These are phyloP conservation scores for Penicillium sp. DNA, from an alignment of 2,329 filamentous ascomycete species.

Conservation along the genomic window DNA sequence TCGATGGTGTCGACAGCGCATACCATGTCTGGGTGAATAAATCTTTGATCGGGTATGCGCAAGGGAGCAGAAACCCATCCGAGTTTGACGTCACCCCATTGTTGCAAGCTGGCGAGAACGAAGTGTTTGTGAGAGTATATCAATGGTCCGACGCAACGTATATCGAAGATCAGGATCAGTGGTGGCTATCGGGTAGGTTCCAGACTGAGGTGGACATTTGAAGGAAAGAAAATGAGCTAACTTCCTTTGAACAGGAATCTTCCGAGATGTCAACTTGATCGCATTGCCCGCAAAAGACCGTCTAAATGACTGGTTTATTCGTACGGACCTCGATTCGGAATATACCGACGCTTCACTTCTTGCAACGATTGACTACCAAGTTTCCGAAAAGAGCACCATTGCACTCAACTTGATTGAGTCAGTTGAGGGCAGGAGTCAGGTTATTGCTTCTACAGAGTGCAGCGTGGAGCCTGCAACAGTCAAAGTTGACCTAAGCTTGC, in stretches of 20 bases:
- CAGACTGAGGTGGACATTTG: background rate
- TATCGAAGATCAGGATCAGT: constrained; percentile 70
- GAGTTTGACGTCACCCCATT: constrained; percentile 66
- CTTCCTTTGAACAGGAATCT: constrained; percentile 66
- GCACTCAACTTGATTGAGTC: constrained; percentile 1
- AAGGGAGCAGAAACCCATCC: constrained; percentile 67
- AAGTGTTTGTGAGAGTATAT: constrained; percentile 65
- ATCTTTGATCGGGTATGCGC: constrained; percentile 64
- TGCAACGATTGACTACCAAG: constrained; percentile 46
- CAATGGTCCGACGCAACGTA: constrained; percentile 70
- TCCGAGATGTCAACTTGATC: constrained; percentile 66
- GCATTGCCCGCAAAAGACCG: constrained; percentile 54
- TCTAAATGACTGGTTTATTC: constrained; percentile 63
- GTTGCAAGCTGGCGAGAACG: constrained; percentile 53
- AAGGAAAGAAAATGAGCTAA: background rate
- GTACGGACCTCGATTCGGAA: constrained; percentile 54
- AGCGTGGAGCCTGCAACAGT: constrained; percentile 30
- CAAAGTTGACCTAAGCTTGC: constrained; percentile 32
- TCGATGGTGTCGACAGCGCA: constrained; percentile 71
- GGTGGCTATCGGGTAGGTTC: constrained; percentile 63
- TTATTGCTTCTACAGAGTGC: constrained; percentile 14
- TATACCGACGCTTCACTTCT: constrained; percentile 56
- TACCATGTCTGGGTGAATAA: constrained; percentile 73
- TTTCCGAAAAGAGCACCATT: constrained; percentile 1
- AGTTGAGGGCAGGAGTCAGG: constrained; percentile 34